These are phyloP conservation scores for Kodamaea laetipori DNA, from an alignment of 805 yeast species.

Conservation along the genomic window DNA sequence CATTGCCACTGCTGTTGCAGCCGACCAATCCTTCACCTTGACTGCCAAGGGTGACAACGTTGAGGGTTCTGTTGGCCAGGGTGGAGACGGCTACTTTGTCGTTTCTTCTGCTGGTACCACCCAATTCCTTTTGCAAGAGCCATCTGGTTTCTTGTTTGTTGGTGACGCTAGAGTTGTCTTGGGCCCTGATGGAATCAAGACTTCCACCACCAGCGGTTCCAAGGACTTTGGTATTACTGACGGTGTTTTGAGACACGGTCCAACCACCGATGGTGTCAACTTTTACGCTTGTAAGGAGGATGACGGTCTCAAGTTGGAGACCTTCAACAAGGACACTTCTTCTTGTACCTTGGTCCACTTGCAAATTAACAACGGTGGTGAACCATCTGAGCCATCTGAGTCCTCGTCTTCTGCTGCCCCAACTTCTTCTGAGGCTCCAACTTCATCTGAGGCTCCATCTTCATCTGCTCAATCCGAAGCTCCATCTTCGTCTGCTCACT, in stretches of 20 bases:
- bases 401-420: slow-evolving; percentile 10
- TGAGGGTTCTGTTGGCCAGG: slow-evolving; percentile 21
- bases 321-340: slow-evolving; percentile 12
- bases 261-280: slow-evolving; percentile 15
- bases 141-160: slow-evolving; percentile 29
- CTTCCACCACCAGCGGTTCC: slow-evolving; percentile 22
- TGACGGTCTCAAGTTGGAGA: slow-evolving; percentile 17
- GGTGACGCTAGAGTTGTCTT: slow-evolving; percentile 22
- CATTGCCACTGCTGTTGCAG: slow-evolving; percentile 28
- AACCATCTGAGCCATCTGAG: slow-evolving; percentile 6
- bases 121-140: slow-evolving; percentile 28
- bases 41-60: slow-evolving; percentile 29
- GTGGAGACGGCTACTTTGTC: slow-evolving; percentile 12
- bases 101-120: slow-evolving; percentile 16
- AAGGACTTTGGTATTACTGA: slow-evolving; percentile 30
- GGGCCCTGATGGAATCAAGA: slow-evolving; percentile 19
- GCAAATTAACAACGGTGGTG: slow-evolving; percentile 20
- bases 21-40: slow-evolving; percentile 34
- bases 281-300: slow-evolving; percentile 31
- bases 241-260: slow-evolving; percentile 28
- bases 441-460: background rate
- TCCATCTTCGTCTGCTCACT: background rate
- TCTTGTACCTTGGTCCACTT: slow-evolving; percentile 25
- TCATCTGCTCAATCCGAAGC: background rate
- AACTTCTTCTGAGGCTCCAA: slow-evolving; percentile 2